Evolutionary conservation across 306 rosid genomes (phyloP), one percentile per base, ranked within the genome.

Genomic region (Lablab purpureus): DNA sequence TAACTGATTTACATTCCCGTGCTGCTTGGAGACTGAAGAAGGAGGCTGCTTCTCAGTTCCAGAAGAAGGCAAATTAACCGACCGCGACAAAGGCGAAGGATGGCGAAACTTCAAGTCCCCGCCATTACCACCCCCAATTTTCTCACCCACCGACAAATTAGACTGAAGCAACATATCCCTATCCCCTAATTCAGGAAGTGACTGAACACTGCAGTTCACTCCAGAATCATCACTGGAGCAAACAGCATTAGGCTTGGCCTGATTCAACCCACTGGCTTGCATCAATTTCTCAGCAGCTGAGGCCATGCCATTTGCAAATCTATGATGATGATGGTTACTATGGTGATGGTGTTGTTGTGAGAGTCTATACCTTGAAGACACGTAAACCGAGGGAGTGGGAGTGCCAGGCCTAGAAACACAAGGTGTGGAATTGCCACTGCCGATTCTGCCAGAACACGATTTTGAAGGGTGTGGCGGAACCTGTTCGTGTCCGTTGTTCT

Each of bases 211-310:
- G 67, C 85, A 84, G 64, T 52, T 81, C 65, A 75, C 28, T 34
- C 12, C 75, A 6, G 65, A 86, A 77, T 77, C 85, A 58, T 84
- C 91, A 40, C 54, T 68, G 1, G 83, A 58, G 45, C 78, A 32
- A 74, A 13, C 51, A 56, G 66, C 18, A 65, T 60, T 82, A 62
- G 63, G 67, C 68, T 81, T 85, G 7, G 15, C 45, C 27, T 78
- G 81, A 37, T 60, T 67, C 85, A 86, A 73, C 6, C 88, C 91
- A 65, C 86, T 89, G 0, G 91, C 85, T 52, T 89, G 91, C 74
- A 93, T 65, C 47, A 89, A 87, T 82, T 88, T 93, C 5, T 89
- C 30, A 22, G 96, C 96, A 27, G 92, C 88, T 0, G 96, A 75
- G 69, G 87, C 37, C 55, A 75, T 84, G 22, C 62, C 54, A 27